Evolutionary conservation across 768 basidiomycete genomes (phyloP).

Genomic region (Rhizopogon roseolus): DNA sequence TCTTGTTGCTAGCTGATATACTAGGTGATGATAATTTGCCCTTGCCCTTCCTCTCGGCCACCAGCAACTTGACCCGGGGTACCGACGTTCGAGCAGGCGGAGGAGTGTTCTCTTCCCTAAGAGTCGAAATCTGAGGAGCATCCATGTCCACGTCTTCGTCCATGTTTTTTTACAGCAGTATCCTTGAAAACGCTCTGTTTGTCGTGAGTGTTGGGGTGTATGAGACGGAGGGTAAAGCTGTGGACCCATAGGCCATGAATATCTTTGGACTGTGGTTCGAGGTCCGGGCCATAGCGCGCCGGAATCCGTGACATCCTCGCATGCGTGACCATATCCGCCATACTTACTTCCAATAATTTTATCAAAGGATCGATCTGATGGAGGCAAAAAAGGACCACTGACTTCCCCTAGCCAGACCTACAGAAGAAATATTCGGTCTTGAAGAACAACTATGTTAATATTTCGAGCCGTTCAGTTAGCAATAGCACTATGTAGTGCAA

Average conservation of each 20-base stretch:
- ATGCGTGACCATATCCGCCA: too few relatives aligned
- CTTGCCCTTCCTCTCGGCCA: slow-evolving; percentile 38
- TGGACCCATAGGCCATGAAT: too few relatives aligned
- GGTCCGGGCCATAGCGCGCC: background rate
- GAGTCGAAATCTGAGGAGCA: slow-evolving; percentile 77
- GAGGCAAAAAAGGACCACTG: too few relatives aligned
- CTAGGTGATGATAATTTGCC: slow-evolving; percentile 30
- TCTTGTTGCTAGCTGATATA: slow-evolving; percentile 14
- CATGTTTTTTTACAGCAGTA: slow-evolving; percentile 15
- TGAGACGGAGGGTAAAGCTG: background rate
- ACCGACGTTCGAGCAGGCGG: slow-evolving; percentile 44
- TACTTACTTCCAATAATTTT: too few relatives aligned
- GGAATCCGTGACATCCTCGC: too few relatives aligned
- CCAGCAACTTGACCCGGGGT: slow-evolving; percentile 46
- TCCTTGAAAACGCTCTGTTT: background rate
- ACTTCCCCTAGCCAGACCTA: too few relatives aligned
- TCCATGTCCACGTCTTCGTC: slow-evolving; percentile 61
- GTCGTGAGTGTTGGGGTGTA: background rate
- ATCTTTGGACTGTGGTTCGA: background rate
- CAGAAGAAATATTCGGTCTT: too few relatives aligned
- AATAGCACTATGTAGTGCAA: too few relatives aligned
- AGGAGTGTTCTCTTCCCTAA: slow-evolving; percentile 68
- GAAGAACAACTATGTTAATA: too few relatives aligned
- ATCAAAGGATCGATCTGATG: too few relatives aligned
- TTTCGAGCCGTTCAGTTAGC: too few relatives aligned